Base-by-base conservation (phyloP, 371 early-diverging fungal species). In the Mucor indicus region DNA sequence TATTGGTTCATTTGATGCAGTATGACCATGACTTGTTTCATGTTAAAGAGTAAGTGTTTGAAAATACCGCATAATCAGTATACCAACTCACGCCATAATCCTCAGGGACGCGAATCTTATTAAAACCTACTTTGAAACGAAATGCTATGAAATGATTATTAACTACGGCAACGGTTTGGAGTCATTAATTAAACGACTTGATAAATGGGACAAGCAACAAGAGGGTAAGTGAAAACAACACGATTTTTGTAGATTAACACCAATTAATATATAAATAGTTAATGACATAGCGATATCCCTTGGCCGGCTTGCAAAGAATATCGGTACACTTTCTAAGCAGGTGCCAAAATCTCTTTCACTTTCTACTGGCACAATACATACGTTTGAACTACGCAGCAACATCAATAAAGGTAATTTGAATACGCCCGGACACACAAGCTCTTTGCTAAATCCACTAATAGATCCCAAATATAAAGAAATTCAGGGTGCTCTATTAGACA, bases 221-320 rank as follows among this genome's bases (percentile, higher is more conserved):
- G 31, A 20, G 27, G 45, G 53, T 48, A 44, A 24, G 20, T 16
- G 4, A 7, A 38, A 15, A 42, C 13, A 42, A 12, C 16, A 25
- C 5, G 30, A n/a, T n/a, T n/a, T n/a, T n/a, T n/a, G n/a, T n/a
- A n/a, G n/a, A n/a, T n/a, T n/a, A n/a, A n/a, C n/a, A n/a, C n/a
- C n/a, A n/a, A 23, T 50, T 43, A 19, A 10, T 27, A 7, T 19
- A 4, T 33, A 5, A 4, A 33, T 42, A 53, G 62, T 53, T 4
- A 61, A 64, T 38, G 54, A 60, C 22, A 9, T 58, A 6, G 46
- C 62, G 4, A 57, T 75, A 3, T 56, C 62, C 25, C 24, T 75
- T 15, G 75, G 69, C 9, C 55, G 71, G 19, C 42, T 75, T 8
- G 69, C 71, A 7, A 46, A 55, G 6, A 50, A 59, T 21, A 65